These are phyloP conservation scores for Cyamopsis tetragonoloba DNA, from an alignment of 306 rosid genomes.

Conservation along the genomic window DNA sequence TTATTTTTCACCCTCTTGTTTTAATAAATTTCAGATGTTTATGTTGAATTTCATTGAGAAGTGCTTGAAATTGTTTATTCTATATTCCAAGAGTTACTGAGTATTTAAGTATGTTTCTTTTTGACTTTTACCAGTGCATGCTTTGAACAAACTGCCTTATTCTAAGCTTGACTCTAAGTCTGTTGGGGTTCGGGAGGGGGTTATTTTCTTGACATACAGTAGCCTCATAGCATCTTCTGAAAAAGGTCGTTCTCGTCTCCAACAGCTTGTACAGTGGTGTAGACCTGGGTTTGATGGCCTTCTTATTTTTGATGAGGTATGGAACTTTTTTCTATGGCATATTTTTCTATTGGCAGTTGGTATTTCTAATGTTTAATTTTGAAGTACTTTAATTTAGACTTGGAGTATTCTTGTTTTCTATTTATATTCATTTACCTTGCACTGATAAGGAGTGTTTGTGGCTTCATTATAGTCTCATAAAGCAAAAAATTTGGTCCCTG, in stretches of 20 bases:
- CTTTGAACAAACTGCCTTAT: conserved; percentile 98
- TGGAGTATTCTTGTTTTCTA: conserved; percentile 29
- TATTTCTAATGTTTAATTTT: conserved; percentile 12
- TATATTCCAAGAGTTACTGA: too few species aligned
- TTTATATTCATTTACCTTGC: conserved; percentile 25
- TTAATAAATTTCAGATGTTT: too few species aligned
- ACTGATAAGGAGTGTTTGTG: conserved; percentile 51
- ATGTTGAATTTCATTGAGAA: too few species aligned
- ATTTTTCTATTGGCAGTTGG: conserved; percentile 20
- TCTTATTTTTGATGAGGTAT: conserved; percentile 85
- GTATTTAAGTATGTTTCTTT: neutral
- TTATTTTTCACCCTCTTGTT: too few species aligned
- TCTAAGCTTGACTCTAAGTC: conserved; percentile 98
- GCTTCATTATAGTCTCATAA: conserved; percentile 91
- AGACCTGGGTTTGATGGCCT: conserved; percentile 83
- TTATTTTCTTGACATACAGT: conserved; percentile 85
- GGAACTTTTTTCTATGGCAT: too few species aligned
- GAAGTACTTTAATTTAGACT: neutral
- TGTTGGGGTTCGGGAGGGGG: conserved; percentile 88
- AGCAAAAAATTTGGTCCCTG: conserved; percentile 98
- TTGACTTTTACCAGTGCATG: conserved; percentile 64
- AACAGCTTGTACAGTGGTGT: conserved; percentile 97
- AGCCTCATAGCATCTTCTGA: conserved; percentile 98
- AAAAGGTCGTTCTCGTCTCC: conserved; percentile 92
- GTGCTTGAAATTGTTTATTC: too few species aligned